phyloP scores from a whole-genome alignment of 108 stramenopile genomes.

The Pelagomonas calceolata region DNA sequence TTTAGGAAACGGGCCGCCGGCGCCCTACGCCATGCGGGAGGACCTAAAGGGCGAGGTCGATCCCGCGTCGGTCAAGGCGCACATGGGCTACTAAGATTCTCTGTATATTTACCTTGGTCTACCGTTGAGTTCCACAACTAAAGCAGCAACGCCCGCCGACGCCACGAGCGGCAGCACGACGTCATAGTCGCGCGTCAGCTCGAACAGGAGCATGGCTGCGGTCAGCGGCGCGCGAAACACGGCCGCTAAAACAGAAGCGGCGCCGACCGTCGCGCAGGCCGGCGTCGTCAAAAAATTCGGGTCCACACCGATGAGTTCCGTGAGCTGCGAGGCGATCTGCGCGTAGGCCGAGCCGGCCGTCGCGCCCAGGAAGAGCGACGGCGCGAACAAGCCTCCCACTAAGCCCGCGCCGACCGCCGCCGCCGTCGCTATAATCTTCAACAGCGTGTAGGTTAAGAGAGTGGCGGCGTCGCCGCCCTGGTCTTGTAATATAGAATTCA shows the following conservation, averaged over 20 bases:
- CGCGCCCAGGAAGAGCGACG: conserved; percentile 75
- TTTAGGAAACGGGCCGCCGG: conserved; percentile 45
- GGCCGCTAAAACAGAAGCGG: conserved; percentile 65
- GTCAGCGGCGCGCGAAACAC: conserved; percentile 81
- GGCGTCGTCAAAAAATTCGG: conserved; percentile 33
- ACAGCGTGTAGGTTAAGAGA: conserved; percentile 38
- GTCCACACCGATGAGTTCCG: background rate
- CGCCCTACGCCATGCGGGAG: conserved; percentile 54
- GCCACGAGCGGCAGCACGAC: conserved; percentile 69
- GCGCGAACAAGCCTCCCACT: conserved; percentile 84
- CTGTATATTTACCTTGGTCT: too few relatives aligned
- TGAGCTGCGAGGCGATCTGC: background rate
- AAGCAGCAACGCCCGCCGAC: conserved; percentile 52
- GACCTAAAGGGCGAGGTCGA: conserved; percentile 71
- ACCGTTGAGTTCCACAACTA: conserved; percentile 38
- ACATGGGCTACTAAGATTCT: conserved; percentile 89
- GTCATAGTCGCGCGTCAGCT: conserved; percentile 79
- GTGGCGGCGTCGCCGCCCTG: conserved; percentile 38
- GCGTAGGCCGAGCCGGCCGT: conserved; percentile 64
- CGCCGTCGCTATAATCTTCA: conserved; percentile 67
- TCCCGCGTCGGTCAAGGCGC: conserved; percentile 86
- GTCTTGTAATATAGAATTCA: conserved; percentile 65
- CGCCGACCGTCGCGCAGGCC: conserved; percentile 83
- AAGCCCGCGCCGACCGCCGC: conserved; percentile 66
- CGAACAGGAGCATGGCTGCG: conserved; percentile 61